These are phyloP conservation scores for Pachyrhizus erosus DNA, from an alignment of 306 rosid species.

Conservation along the genomic window DNA sequence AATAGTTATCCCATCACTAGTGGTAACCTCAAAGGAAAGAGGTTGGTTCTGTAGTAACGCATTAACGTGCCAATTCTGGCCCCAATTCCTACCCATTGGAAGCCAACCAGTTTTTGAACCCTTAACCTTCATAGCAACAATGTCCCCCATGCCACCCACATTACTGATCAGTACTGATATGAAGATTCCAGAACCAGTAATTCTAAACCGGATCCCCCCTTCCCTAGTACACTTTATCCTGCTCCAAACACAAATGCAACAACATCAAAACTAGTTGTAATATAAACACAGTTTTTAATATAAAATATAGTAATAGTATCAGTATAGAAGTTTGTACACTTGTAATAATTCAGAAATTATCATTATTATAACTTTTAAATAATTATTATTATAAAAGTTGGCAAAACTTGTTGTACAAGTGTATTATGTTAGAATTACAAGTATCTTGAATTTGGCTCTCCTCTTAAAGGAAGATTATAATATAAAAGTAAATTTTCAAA, in stretches of 20 bases:
- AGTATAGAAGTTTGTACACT: too few relatives aligned
- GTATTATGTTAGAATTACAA: too few relatives aligned
- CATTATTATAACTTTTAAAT: too few relatives aligned
- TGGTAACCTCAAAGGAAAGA: conserved; percentile 83
- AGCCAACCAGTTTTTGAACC: conserved; percentile 97
- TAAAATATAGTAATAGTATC: too few relatives aligned
- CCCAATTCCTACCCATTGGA: conserved; percentile 97
- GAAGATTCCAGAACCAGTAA: conserved; percentile 76
- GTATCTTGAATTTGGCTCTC: too few relatives aligned
- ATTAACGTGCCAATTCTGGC: conserved; percentile 92
- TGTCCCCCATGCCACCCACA: conserved; percentile 82
- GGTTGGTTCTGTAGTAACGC: conserved; percentile 86
- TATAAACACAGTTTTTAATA: too few relatives aligned
- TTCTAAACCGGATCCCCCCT: conserved; percentile 71
- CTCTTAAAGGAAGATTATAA: too few relatives aligned
- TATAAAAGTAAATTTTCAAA: too few relatives aligned
- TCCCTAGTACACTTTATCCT: conserved; percentile 87
- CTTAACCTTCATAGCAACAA: conserved; percentile 75
- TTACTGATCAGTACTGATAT: conserved; percentile 78
- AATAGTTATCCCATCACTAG: conserved; percentile 68
- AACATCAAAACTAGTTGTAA: too few relatives aligned
- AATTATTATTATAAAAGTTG: too few relatives aligned
- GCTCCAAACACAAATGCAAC: conserved; percentile 28
- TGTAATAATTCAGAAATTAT: too few relatives aligned
- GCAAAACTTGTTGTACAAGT: too few relatives aligned